phyloP scores from a whole-genome alignment of 805 yeast genomes.

The Komagataella kurtzmanii region DNA sequence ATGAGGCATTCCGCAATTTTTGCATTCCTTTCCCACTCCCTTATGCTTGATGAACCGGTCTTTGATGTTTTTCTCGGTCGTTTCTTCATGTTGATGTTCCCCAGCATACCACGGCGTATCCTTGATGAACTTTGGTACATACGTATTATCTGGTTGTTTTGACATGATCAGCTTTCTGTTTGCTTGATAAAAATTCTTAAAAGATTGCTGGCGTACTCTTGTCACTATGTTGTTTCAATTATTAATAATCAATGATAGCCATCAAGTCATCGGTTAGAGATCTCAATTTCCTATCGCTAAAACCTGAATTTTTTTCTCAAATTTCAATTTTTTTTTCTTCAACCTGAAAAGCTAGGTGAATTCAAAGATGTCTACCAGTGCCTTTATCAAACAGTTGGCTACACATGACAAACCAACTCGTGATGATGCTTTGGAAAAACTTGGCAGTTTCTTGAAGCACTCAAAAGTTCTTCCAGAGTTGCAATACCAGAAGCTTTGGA shows the following conservation, averaged over 20 bases:
- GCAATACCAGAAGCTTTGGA: conserved; percentile 82
- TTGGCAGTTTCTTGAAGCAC: conserved; percentile 41
- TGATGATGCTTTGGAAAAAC: conserved; percentile 55
- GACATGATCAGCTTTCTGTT: neutral
- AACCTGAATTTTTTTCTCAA: neutral
- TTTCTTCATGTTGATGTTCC: conserved; percentile 2
- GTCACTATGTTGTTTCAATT: neutral
- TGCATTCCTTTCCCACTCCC: conserved; percentile 21
- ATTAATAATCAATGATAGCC: neutral
- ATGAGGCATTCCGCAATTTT: conserved; percentile 49
- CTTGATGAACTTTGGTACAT: conserved; percentile 25
- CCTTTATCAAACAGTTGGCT: conserved; percentile 71
- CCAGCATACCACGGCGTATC: conserved; percentile 27
- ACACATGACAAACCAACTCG: conserved; percentile 55
- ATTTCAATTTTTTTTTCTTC: neutral
- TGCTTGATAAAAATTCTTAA: too few species aligned
- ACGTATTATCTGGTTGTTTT: conserved; percentile 11
- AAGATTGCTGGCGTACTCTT: neutral
- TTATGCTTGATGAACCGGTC: neutral
- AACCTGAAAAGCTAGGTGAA: neutral
- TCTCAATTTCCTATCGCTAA: neutral
- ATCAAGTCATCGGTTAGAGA: neutral
- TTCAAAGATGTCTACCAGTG: conserved; percentile 19
- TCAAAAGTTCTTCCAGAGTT: conserved; percentile 26
- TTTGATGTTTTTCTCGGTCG: neutral